Conservation (phyloP, 257 asterid species). For the Plectranthus barbatus region DNA sequence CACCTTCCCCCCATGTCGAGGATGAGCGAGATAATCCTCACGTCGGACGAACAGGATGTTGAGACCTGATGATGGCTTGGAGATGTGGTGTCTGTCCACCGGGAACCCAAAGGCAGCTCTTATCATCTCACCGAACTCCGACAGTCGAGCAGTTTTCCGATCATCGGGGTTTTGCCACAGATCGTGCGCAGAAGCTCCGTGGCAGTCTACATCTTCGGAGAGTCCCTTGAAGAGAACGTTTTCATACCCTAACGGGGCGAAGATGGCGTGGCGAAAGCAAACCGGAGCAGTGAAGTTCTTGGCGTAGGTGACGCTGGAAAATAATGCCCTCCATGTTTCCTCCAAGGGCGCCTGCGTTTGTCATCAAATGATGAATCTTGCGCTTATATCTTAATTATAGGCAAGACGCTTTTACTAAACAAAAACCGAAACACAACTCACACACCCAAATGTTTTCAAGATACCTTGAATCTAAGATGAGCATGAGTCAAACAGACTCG, state of each 20-base stretch:
- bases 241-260: constrained; percentile 89
- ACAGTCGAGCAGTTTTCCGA: constrained; percentile 64
- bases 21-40: constrained; percentile 92
- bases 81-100: constrained; percentile 31
- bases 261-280: constrained; percentile 82
- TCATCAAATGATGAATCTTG: not conserved
- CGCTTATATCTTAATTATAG: too few relatives aligned
- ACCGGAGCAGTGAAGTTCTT: constrained; percentile 60
- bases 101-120: constrained; percentile 77
- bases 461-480: too few relatives aligned
- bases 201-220: constrained; percentile 47
- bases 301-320: constrained; percentile 77
- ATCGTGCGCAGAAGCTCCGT: constrained; percentile 62
- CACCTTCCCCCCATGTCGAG: constrained; percentile 87
- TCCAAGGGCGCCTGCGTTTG: constrained; percentile 67
- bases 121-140: constrained; percentile 97
- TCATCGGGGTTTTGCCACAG: constrained; percentile 59
- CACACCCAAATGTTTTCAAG: too few relatives aligned
- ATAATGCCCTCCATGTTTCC: constrained; percentile 86
- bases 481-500: too few relatives aligned
- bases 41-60: constrained; percentile 86
- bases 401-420: too few relatives aligned
- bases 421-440: too few relatives aligned
- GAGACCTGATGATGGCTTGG: constrained; percentile 31
- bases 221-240: constrained; percentile 84